Conservation (phyloP, 257 asterid genomes). For the Solanum rostratum region DNA sequence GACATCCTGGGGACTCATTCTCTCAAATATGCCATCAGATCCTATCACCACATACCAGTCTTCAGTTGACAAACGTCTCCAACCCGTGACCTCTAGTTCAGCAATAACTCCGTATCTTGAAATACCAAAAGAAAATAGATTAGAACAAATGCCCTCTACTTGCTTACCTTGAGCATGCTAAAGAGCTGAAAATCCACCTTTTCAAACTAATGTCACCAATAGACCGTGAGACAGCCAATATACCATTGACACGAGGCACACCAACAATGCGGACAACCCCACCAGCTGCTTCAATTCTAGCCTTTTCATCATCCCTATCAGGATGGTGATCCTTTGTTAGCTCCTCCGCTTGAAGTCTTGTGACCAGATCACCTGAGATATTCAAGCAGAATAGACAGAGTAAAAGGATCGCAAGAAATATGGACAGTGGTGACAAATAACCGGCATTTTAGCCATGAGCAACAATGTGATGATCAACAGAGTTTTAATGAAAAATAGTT, state of each 20-base stretch:
- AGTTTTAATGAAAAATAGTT: neutral
- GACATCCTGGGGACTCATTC: slow-evolving; percentile 35
- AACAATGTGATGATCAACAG: neutral
- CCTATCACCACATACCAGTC: slow-evolving; percentile 46
- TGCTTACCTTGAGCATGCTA: neutral
- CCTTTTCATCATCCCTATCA: slow-evolving; percentile 58
- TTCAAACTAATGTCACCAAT: slow-evolving; percentile 54
- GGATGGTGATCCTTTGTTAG: slow-evolving; percentile 70
- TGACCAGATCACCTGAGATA: slow-evolving; percentile 6
- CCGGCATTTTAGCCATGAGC: neutral
- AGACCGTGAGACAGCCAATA: slow-evolving; percentile 63
- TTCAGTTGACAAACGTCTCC: slow-evolving; percentile 32
- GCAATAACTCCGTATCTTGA: slow-evolving; percentile 60
- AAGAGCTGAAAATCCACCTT: slow-evolving; percentile 18
- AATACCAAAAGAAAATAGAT: neutral
- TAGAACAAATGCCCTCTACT: neutral
- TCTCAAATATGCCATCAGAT: slow-evolving; percentile 68
- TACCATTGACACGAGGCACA: slow-evolving; percentile 64
- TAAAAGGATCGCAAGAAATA: neutral
- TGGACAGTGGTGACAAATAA: neutral
- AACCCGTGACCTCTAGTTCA: slow-evolving; percentile 46
- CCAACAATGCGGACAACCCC: slow-evolving; percentile 26
- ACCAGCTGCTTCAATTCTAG: slow-evolving; percentile 39
- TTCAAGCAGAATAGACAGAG: neutral
- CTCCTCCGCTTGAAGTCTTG: slow-evolving; percentile 32